Evolutionary conservation across 2,329 filamentous ascomycete species (phyloP).

Genomic region (Alternaria atra): DNA sequence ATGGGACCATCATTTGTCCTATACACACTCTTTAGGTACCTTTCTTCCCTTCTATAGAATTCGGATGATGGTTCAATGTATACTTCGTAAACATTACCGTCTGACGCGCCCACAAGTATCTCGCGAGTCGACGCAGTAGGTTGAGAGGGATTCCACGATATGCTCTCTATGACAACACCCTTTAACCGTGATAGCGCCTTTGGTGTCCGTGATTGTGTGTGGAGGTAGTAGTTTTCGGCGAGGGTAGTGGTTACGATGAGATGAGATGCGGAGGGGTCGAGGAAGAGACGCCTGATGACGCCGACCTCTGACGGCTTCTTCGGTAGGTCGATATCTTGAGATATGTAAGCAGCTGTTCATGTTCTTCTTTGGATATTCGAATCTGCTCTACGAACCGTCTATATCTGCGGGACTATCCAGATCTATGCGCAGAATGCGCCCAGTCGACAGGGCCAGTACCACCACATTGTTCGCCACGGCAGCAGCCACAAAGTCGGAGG

Average conservation of each 20-base stretch:
- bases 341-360: slow-evolving; percentile 19
- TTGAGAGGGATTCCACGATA: slow-evolving; percentile 93
- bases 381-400: slow-evolving; percentile 62
- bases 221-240: slow-evolving; percentile 97
- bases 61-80: slow-evolving; percentile 95
- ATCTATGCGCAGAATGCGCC: slow-evolving; percentile 92
- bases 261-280: slow-evolving; percentile 96
- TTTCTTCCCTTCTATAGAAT: slow-evolving; percentile 94
- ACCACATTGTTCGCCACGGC: slow-evolving; percentile 98
- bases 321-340: slow-evolving; percentile 89
- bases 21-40: slow-evolving; percentile 85
- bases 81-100: slow-evolving; percentile 93
- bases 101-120: slow-evolving; percentile 89
- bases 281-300: slow-evolving; percentile 93
- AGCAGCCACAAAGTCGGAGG: slow-evolving; percentile 93
- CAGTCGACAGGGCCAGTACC: slow-evolving; percentile 88
- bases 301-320: slow-evolving; percentile 92
- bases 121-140: slow-evolving; percentile 94
- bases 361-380: background rate
- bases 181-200: slow-evolving; percentile 83
- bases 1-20: slow-evolving; percentile 84
- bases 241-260: slow-evolving; percentile 89
- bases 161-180: slow-evolving; percentile 84
- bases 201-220: slow-evolving; percentile 90
- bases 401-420: slow-evolving; percentile 94